Percentiles rank a stretch among this genome's conserved stretches.
phyloP scores from a whole-genome alignment of 2,329 filamentous ascomycete genomes.

The Hirsutella thompsonii region DNA sequence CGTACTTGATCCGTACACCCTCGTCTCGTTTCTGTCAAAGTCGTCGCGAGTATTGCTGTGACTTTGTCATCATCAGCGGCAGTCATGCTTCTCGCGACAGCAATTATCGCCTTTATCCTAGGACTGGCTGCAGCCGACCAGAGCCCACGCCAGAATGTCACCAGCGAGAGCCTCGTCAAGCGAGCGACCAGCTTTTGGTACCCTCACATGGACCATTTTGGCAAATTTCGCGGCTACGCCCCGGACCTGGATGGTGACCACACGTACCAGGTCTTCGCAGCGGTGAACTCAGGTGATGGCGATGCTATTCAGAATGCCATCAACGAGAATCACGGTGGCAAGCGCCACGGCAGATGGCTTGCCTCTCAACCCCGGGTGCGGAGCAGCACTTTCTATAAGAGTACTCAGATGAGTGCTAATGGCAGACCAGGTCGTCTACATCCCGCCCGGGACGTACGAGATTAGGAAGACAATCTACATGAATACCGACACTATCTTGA shows the following conservation, averaged over 20 bases:
- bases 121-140: constrained; percentile 8
- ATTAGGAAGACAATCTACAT: constrained; percentile 24
- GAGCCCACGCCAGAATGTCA: constrained; percentile 1
- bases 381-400: neutral
- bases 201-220: constrained; percentile 26
- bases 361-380: constrained; percentile 26
- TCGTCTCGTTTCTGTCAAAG: neutral
- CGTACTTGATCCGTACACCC: no score
- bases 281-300: constrained; percentile 23
- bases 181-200: constrained; percentile 24
- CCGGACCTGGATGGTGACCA: constrained; percentile 25
- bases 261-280: constrained; percentile 23
- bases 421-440: constrained; percentile 21
- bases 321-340: constrained; percentile 19
- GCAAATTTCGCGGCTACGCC: constrained; percentile 21
- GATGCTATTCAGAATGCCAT: constrained; percentile 24
- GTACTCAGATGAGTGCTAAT: neutral
- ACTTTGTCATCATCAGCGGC: neutral
- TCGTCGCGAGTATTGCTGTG: neutral
- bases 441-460: constrained; percentile 28
- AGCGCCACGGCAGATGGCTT: constrained; percentile 23
- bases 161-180: constrained; percentile 5
- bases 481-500: constrained; percentile 31
- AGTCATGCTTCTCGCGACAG: neutral
- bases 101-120: constrained; percentile 1